Percentiles rank a stretch among this genome's conserved stretches.
Conservation (phyloP, 192 early-diverging fungal genomes). For the Geosiphon pyriformis region DNA sequence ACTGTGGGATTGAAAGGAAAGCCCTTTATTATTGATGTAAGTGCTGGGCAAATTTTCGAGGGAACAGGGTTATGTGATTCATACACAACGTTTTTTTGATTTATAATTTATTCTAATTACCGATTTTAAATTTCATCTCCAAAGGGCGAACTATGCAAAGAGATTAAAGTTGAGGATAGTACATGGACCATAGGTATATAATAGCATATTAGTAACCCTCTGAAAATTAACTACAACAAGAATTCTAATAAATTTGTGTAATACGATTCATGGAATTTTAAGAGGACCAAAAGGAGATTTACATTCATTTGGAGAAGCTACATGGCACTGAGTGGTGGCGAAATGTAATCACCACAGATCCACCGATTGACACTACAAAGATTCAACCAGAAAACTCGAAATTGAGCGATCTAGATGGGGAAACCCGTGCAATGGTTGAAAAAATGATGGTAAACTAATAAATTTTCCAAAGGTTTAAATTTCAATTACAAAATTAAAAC, state of each 20-base stretch:
- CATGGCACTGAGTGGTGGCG: conserved; percentile 87
- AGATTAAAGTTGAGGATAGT: conserved; percentile 68
- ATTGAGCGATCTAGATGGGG: conserved; percentile 79
- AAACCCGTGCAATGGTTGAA: conserved; percentile 88
- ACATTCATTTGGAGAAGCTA: conserved; percentile 78
- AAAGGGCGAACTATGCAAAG: conserved; percentile 66
- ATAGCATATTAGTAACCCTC: no score
- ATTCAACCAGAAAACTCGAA: conserved; percentile 89
- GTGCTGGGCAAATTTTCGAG: background rate
- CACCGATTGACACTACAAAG: conserved; percentile 82
- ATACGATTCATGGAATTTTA: no score
- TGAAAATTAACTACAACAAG: no score
- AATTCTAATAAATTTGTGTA: no score
- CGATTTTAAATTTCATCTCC: no score
- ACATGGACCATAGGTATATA: conserved; percentile 74
- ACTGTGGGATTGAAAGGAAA: conserved; percentile 68
- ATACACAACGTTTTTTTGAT: background rate
- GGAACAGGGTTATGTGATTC: background rate
- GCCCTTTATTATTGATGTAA: conserved; percentile 66
- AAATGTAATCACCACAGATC: conserved; percentile 72
- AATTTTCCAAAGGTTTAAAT: no score
- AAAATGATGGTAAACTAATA: conserved; percentile 81
- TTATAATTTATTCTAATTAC: background rate
- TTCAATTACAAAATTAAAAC: background rate
- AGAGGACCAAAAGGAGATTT: conserved; percentile 65